Evolutionary conservation across 441 rosid species (phyloP), one percentile per base, ranked within the genome.

Genomic region (Erodium chrysanthum): DNA sequence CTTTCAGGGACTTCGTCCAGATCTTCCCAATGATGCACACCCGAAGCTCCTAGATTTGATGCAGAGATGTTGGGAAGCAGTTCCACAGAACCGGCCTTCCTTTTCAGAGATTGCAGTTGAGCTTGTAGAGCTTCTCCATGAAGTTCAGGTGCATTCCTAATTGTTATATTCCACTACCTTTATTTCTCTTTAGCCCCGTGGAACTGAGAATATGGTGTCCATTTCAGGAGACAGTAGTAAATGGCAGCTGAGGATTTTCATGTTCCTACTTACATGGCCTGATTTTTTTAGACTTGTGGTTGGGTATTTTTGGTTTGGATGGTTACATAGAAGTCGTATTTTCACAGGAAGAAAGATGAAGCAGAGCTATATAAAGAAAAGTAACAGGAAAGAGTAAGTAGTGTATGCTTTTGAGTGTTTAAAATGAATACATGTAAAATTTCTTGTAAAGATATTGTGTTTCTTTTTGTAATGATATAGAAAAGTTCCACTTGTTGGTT

Each of bases 1-100:
- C 42, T 37, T 72, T 46, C 79, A 86, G 92, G 96, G 96, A 20
- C 74, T 85, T 67, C 88, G 90, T 21, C 96, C 90, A 2, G 87
- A 83, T 56, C 77, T 85, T 68, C 96, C 96, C 1, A 72, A 76
- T 62, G 67, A 69, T 67, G 81, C 81, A 23, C 85, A 84, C 61
- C 92, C 96, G 10, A 75, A 77, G 69, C 74, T 89, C 14, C 22
- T 77, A 8, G 81, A 78, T 31, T 65, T 86, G 81, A 86, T 89
- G 90, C 84, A 79, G 77, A 83, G 86, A 78, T 88, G 92, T 67
- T 88, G 96, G 92, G 90, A 85, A 64, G 76, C 80, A n/a, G 74
- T 48, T 73, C 85, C 92, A 40, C 69, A 35, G 31, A 73, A 66
- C 23, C 82, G 96, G 52, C 96, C 90, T 23, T 69, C 87, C 44